phyloP scores from a whole-genome alignment of 2,329 filamentous ascomycete species.

The Aspergillus sp. region DNA sequence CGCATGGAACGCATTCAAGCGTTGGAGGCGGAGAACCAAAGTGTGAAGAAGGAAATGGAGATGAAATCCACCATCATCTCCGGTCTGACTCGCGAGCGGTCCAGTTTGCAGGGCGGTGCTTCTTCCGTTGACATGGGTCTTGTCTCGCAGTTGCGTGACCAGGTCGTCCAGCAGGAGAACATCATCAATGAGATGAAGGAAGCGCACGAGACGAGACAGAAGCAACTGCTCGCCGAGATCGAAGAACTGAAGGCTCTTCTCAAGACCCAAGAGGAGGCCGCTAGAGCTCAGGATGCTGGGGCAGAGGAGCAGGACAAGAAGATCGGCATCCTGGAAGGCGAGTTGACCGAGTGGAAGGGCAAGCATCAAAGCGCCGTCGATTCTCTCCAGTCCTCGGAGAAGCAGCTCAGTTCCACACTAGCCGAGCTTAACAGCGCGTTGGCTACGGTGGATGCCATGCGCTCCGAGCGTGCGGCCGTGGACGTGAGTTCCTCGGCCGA shows the following conservation, averaged over 20 bases:
- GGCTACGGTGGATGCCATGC: conserved; percentile 50
- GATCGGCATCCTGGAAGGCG: conserved; percentile 65
- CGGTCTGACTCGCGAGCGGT: conserved; percentile 86
- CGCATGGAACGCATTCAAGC: conserved; percentile 87
- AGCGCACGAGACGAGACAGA: conserved; percentile 69
- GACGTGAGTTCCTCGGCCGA: conserved; percentile 29
- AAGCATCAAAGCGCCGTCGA: conserved; percentile 72
- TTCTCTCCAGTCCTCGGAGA: conserved; percentile 69
- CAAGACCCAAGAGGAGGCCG: conserved; percentile 34
- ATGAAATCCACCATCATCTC: conserved; percentile 94
- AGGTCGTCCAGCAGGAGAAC: conserved; percentile 81
- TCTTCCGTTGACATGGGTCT: conserved; percentile 89
- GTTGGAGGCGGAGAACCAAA: conserved; percentile 78
- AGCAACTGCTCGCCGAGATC: conserved; percentile 70
- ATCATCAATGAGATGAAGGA: conserved; percentile 73
- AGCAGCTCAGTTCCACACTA: conserved; percentile 69
- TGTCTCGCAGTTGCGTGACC: conserved; percentile 80
- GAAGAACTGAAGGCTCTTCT: conserved; percentile 62
- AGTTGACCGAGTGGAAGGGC: conserved; percentile 70
- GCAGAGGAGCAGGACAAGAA: conserved; percentile 51
- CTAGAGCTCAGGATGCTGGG: conserved; percentile 32
- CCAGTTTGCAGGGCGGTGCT: conserved; percentile 70
- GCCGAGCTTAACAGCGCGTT: conserved; percentile 68
- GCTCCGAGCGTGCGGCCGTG: conserved; percentile 37
- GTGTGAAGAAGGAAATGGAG: conserved; percentile 93